These are phyloP conservation scores for Uronychia setigera DNA, from an alignment of 73 alveolate genomes.

Conservation along the genomic window DNA sequence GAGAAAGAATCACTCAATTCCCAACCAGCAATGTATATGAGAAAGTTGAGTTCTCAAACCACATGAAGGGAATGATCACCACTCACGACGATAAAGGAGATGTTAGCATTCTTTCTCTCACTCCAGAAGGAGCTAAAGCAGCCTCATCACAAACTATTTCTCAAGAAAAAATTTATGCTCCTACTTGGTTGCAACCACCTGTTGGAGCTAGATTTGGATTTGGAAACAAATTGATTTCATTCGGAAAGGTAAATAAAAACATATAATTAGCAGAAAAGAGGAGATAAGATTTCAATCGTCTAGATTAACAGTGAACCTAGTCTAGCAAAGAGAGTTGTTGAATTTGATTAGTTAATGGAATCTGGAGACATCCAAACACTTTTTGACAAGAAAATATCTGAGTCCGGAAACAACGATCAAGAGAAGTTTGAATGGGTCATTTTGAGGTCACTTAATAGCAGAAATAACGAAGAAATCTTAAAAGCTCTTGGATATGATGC, in stretches of 20 bases:
- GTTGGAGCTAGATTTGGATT: slow-evolving; percentile 80
- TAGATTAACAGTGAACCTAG: slow-evolving; percentile 9
- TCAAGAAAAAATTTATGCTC: slow-evolving; percentile 66
- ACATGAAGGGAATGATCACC: slow-evolving; percentile 33
- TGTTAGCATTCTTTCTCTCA: slow-evolving; percentile 18
- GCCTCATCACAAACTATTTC: slow-evolving; percentile 15
- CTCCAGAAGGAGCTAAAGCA: slow-evolving; percentile 29
- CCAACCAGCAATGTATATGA: slow-evolving; percentile 14
- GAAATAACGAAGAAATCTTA: slow-evolving; percentile 60
- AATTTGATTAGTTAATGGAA: slow-evolving; percentile 27
- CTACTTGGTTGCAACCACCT: slow-evolving; percentile 74
- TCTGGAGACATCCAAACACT: slow-evolving; percentile 12
- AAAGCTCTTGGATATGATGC: slow-evolving; percentile 66
- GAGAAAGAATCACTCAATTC: slow-evolving; percentile 59
- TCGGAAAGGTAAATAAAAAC: slow-evolving; percentile 32
- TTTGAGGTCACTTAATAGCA: slow-evolving; percentile 54
- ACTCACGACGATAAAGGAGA: slow-evolving; percentile 42
- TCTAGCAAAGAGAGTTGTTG: slow-evolving; percentile 24
- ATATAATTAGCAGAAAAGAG: neutral
- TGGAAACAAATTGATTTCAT: slow-evolving; percentile 70
- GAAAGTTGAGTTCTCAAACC: slow-evolving; percentile 42
- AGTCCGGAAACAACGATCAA: slow-evolving; percentile 35
- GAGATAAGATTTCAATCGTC: neutral
- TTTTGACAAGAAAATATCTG: slow-evolving; percentile 28
- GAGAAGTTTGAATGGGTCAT: slow-evolving; percentile 57